These are phyloP conservation scores for Dendrobium catenatum DNA, from an alignment of 106 monocot genomes.

Conservation along the genomic window DNA sequence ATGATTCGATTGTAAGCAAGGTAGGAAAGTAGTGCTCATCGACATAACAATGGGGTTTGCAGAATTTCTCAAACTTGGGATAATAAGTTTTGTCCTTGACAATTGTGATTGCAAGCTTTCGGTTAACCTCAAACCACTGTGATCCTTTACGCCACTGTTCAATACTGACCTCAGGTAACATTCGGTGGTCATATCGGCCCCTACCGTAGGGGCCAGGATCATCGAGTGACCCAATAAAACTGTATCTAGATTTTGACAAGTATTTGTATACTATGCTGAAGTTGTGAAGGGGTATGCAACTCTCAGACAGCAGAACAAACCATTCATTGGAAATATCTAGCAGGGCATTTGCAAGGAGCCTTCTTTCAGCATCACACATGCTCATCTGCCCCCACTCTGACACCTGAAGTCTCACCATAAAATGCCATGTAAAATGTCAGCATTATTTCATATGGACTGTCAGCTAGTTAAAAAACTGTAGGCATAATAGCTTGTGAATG, in stretches of 20 bases:
- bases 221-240: slow-evolving; percentile 16
- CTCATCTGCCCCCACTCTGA: slow-evolving; percentile 21
- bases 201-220: slow-evolving; percentile 18
- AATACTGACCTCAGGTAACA: slow-evolving; percentile 15
- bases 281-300: slow-evolving; percentile 14
- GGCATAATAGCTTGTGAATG: no score
- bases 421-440: no score
- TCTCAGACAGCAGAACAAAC: slow-evolving; percentile 16
- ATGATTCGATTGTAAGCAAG: slow-evolving; percentile 13
- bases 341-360: slow-evolving; percentile 17
- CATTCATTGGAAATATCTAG: slow-evolving; percentile 20
- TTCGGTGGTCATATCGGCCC: slow-evolving; percentile 15
- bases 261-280: slow-evolving; percentile 10
- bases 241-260: slow-evolving; percentile 4
- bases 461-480: no score
- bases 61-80: slow-evolving; percentile 14
- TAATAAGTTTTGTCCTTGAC: slow-evolving; percentile 8
- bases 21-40: slow-evolving; percentile 22
- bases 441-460: no score
- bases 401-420: slow-evolving; percentile 2
- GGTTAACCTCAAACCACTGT: slow-evolving; percentile 18
- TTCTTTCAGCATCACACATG: slow-evolving; percentile 24
- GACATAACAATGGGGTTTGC: slow-evolving; percentile 18
- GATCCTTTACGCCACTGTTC: slow-evolving; percentile 19
- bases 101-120: slow-evolving; percentile 5